A percentile compares a stretch with the other conserved stretches of the same genome.
Evolutionary conservation across 176 grass and related monocot genomes (phyloP).

Genomic region (Guadua angustifolia): DNA sequence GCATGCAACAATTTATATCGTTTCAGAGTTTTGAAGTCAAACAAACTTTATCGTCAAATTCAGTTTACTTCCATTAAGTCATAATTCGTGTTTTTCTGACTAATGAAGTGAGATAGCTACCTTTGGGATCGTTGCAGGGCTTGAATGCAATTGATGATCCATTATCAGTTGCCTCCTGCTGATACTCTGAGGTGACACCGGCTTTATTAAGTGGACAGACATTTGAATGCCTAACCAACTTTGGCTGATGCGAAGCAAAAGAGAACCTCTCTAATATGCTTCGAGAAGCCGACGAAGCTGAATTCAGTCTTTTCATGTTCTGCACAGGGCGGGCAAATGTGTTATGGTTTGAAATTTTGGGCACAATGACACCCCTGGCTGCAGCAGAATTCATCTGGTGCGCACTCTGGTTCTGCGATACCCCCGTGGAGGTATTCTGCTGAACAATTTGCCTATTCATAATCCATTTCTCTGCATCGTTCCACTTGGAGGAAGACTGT

Average conservation of each 20-base stretch:
- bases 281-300: conserved; percentile 47
- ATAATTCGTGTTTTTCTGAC: no score
- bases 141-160: conserved; percentile 36
- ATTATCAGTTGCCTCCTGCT: conserved; percentile 32
- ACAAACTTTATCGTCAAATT: no score
- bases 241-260: conserved; percentile 65
- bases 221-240: conserved; percentile 46
- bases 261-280: conserved; percentile 75
- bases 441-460: conserved; percentile 71
- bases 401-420: conserved; percentile 34
- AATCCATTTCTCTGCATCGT: conserved; percentile 98
- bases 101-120: conserved; percentile 38
- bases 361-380: conserved; percentile 35
- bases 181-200: conserved; percentile 22
- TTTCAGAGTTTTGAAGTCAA: conserved; percentile 1
- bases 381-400: conserved; percentile 44
- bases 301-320: conserved; percentile 65
- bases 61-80: no score
- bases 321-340: conserved; percentile 31
- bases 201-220: conserved; percentile 40
- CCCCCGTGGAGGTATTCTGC: conserved; percentile 37
- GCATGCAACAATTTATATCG: conserved; percentile 19
- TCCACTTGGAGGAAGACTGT: conserved; percentile 85
- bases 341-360: conserved; percentile 41
- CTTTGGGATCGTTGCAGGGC: conserved; percentile 51